Conservation (phyloP, 2,329 filamentous ascomycete genomes). For the Ceratocystis alfenasii region DNA sequence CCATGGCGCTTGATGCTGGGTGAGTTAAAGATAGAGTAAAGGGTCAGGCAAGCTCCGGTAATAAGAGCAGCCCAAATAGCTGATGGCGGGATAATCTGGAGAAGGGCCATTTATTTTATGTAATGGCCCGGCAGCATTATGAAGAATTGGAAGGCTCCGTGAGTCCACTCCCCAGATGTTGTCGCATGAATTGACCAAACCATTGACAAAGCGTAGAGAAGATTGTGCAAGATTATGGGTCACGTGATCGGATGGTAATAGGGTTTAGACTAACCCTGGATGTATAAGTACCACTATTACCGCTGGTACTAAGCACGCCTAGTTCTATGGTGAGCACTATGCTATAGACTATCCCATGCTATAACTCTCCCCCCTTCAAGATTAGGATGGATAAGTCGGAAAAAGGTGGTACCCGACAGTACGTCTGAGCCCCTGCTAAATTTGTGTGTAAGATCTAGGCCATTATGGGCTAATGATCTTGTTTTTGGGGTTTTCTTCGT, state of each 20-base stretch:
- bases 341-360: no score
- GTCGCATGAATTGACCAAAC: not conserved
- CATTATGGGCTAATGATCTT: no score
- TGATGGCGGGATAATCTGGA: conserved; percentile 3
- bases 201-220: not conserved
- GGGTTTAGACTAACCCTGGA: no score
- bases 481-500: no score
- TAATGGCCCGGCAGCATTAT: not conserved
- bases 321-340: no score
- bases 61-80: not conserved
- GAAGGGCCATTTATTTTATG: conserved; percentile 1
- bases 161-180: not conserved
- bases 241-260: rapidly evolving
- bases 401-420: no score
- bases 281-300: not conserved
- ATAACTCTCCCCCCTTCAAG: no score
- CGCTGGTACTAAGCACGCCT: no score
- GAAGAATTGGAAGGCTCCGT: not conserved
- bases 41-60: conserved; percentile 27
- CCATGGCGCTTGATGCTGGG: conserved; percentile 27
- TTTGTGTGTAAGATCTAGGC: no score
- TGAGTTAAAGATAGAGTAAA: conserved; percentile 42
- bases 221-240: no score
- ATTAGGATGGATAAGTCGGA: no score
- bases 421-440: no score